A percentile compares a stretch with the other conserved stretches of the same genome.
phyloP scores from a whole-genome alignment of 2,329 filamentous ascomycete genomes.

The Balansia obtecta region DNA sequence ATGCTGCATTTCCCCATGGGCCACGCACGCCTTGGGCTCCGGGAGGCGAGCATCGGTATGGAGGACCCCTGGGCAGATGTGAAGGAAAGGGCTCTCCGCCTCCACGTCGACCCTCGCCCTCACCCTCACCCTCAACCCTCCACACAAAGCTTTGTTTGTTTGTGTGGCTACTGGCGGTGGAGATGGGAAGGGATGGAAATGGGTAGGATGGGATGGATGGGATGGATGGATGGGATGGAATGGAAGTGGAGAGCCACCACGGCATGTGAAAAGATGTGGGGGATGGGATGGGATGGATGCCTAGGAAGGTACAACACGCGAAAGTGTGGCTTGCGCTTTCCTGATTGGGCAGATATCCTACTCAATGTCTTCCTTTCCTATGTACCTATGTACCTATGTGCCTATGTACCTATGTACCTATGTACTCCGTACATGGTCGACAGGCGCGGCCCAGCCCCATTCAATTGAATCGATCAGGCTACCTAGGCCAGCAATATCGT shows the following conservation, averaged over 20 bases:
- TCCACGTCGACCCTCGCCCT: too few relatives aligned
- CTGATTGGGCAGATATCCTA: too few relatives aligned
- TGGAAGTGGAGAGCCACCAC: not conserved
- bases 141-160: not conserved
- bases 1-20: constrained; percentile 3
- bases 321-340: not conserved
- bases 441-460: too few relatives aligned
- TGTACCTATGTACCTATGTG: too few relatives aligned
- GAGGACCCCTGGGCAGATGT: not conserved
- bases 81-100: too few relatives aligned
- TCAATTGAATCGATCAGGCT: too few relatives aligned
- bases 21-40: not conserved
- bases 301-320: not conserved
- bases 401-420: too few relatives aligned
- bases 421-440: too few relatives aligned
- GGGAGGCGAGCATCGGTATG: constrained; percentile 1
- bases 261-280: not conserved
- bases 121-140: too few relatives aligned
- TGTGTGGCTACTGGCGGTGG: not conserved
- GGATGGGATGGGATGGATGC: not conserved
- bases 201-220: not conserved
- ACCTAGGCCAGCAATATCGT: too few relatives aligned
- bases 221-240: not conserved
- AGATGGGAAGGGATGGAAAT: not conserved
- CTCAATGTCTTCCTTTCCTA: too few relatives aligned